Evolutionary conservation across 2,329 filamentous ascomycete genomes (phyloP), one percentile per base, ranked within the genome.

Genomic region (Neofusicoccum umdonicola): DNA sequence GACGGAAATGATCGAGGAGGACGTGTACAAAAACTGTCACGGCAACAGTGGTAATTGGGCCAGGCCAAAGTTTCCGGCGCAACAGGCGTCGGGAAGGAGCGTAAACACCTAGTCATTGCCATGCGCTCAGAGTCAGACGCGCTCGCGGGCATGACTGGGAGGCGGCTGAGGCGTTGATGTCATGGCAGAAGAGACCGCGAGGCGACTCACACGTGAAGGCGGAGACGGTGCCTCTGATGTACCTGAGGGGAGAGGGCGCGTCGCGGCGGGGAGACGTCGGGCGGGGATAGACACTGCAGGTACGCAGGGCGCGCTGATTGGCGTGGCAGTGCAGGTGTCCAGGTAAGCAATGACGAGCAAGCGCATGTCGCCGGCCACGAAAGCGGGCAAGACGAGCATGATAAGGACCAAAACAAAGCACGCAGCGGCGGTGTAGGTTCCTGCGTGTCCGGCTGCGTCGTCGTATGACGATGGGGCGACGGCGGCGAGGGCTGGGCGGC

Each of bases 391-490:
- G 12, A 31, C 12, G 52, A 13, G 9, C 52, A 41, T n/a, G 52
- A 57, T 57, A 57, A 54, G 51, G n/a, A 54, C n/a, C 9, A 35
- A n/a, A 31, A 13, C n/a, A 13, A 11, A 15, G 52, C 41, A 19
- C 39, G 41, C 22, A 15, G 48, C 48, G n/a, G 52, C 52, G 52
- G 52, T 44, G 37, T 42, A 31, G 19, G 52, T 57, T 57, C 22
- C 22, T 44, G 52, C 52, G 39, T 34, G 15, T 17, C 37, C 15
- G 54, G 39, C 7, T n/a, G 27, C 15, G 41, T 44, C 27, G 54
- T 58, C 54, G 54, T 58, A 58, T 58, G 54, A 58, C 54, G 54
- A 58, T 58, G 54, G 54, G 39, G 39, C 39, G 39, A 58, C 22
- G 35, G 13, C 31, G 17, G 39, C 52, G 52, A 44, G 52, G 37